Evolutionary conservation across 441 rosid genomes (phyloP).

Genomic region (Aquilaria agallochum): DNA sequence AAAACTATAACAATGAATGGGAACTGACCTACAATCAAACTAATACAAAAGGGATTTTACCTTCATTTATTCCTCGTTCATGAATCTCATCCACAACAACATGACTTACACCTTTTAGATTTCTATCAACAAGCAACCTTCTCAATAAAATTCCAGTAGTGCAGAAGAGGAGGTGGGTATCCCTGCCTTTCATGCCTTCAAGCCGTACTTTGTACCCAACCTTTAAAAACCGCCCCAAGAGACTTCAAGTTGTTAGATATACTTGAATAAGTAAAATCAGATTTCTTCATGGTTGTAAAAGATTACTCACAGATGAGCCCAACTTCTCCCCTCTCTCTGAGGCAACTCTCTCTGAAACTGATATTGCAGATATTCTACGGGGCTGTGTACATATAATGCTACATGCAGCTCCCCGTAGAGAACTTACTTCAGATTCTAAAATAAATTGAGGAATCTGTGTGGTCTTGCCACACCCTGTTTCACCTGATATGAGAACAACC

Average conservation of each 20-base stretch:
- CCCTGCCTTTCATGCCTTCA: conserved; percentile 84
- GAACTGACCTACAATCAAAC: conserved; percentile 21
- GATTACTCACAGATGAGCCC: conserved; percentile 84
- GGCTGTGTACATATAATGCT: conserved; percentile 93
- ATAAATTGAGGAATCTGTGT: conserved; percentile 92
- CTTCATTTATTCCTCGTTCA: conserved; percentile 98
- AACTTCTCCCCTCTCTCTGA: conserved; percentile 88
- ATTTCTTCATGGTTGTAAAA: conserved; percentile 13
- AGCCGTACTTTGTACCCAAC: conserved; percentile 94
- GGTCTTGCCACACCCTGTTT: conserved; percentile 99
- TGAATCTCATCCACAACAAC: conserved; percentile 95
- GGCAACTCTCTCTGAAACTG: conserved; percentile 95
- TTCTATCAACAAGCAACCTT: conserved; percentile 83
- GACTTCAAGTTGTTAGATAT: conserved; percentile 11
- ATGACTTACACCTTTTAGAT: conserved; percentile 79
- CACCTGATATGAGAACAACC: conserved; percentile 89
- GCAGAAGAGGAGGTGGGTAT: conserved; percentile 87
- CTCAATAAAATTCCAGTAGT: conserved; percentile 96
- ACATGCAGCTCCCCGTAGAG: conserved; percentile 69
- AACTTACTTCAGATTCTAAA: conserved; percentile 73
- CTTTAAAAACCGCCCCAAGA: conserved; percentile 32
- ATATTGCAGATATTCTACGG: conserved; percentile 83
- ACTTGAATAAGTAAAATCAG: conserved; percentile 5
- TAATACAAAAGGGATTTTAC: conserved; percentile 32
- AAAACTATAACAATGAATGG: conserved; percentile 20